These are phyloP conservation scores for Tarenaya hassleriana DNA, from an alignment of 345 rosid genomes.

Conservation along the genomic window DNA sequence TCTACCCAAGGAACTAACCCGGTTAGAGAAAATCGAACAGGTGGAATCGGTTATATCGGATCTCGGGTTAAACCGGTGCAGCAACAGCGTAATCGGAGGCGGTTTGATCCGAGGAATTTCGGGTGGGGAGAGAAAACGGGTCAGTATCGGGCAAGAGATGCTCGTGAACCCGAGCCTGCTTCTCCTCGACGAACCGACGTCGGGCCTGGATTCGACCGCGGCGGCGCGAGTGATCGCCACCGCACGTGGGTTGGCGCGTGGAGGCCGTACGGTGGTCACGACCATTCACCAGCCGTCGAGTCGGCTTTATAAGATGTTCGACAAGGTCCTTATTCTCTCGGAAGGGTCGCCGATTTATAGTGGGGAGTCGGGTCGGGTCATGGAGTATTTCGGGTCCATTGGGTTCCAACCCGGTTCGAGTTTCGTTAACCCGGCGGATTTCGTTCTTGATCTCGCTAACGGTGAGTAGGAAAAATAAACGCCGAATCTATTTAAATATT, in stretches of 20 bases:
- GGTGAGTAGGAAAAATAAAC: too few species aligned
- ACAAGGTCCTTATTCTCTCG: constrained; percentile 67
- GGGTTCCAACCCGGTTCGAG: constrained; percentile 57
- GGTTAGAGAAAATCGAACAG: constrained; percentile 58
- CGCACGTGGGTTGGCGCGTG: constrained; percentile 50
- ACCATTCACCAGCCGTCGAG: constrained; percentile 95
- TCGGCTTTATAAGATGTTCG: constrained; percentile 71
- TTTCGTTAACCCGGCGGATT: constrained; percentile 81
- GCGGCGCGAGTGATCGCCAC: constrained; percentile 69
- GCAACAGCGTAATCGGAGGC: constrained; percentile 66
- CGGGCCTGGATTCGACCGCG: constrained; percentile 85
- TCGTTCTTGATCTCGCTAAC: constrained; percentile 86
- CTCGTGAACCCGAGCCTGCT: constrained; percentile 82
- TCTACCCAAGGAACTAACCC: constrained; percentile 57
- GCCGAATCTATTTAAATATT: too few species aligned
- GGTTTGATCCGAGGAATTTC: constrained; percentile 69
- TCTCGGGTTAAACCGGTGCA: constrained; percentile 64
- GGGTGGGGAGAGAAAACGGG: constrained; percentile 90
- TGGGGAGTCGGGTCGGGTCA: constrained; percentile 51
- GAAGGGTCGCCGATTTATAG: constrained; percentile 74
- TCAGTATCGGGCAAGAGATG: constrained; percentile 86
- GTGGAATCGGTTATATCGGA: constrained; percentile 56
- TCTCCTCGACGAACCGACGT: constrained; percentile 85
- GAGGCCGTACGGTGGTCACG: constrained; percentile 70
- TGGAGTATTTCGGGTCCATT: constrained; percentile 66